Evolutionary conservation across 139 green algal species (phyloP).

Genomic region (Closterium sp.): DNA sequence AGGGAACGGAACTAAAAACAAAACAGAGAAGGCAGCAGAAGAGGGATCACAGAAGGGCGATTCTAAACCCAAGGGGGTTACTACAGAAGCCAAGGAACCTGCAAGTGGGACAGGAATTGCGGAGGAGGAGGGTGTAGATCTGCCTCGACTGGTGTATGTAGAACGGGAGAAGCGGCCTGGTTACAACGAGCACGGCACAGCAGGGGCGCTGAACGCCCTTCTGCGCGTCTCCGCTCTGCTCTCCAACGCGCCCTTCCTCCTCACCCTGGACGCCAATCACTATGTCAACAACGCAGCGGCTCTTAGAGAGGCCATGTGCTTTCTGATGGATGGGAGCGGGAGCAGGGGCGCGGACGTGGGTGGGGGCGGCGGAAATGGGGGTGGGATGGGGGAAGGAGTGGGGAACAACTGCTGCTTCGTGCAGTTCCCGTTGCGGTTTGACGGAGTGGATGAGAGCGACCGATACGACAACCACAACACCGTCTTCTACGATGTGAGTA

Average conservation of each 20-base stretch:
- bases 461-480: not conserved
- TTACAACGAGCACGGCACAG: slow-evolving; percentile 38
- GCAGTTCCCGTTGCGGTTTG: slow-evolving; percentile 52
- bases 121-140: not conserved
- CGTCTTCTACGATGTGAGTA: not conserved
- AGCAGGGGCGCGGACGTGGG: no score
- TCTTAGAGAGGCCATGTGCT: slow-evolving; percentile 32
- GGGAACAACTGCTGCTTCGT: slow-evolving; percentile 43
- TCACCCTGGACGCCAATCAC: not conserved
- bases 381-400: slow-evolving; percentile 37
- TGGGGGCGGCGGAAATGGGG: no score
- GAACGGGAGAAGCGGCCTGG: slow-evolving; percentile 34
- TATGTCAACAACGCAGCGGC: slow-evolving; percentile 2
- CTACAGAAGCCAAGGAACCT: not conserved
- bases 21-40: no score
- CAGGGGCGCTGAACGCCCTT: slow-evolving; percentile 20
- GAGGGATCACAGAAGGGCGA: no score
- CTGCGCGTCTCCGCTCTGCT: not conserved
- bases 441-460: slow-evolving; percentile 33
- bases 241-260: not conserved
- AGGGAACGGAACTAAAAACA: no score
- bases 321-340: slow-evolving; percentile 7
- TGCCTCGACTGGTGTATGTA: slow-evolving; percentile 36
- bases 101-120: not conserved
- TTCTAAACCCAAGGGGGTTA: not conserved